Evolutionary conservation across 1,284 basidiomycete genomes (phyloP).

Genomic region (Rhodotorula mucilaginosa): DNA sequence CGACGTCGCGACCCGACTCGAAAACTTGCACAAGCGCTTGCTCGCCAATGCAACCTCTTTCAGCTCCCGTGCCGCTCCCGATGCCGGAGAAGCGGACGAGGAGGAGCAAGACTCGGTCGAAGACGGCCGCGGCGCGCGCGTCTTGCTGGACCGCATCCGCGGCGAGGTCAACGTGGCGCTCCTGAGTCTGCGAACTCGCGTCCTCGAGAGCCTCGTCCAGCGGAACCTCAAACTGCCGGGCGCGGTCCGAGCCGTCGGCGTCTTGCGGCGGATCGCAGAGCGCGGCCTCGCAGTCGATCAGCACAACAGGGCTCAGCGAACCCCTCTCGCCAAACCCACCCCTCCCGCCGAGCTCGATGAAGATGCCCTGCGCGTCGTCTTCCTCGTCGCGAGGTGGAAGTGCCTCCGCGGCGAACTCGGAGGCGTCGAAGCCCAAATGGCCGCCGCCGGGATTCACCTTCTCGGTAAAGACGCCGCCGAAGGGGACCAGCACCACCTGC

Average conservation of each 20-base stretch:
- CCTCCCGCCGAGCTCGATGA: constrained; percentile 54
- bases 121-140: constrained; percentile 60
- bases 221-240: constrained; percentile 77
- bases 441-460: constrained; percentile 51
- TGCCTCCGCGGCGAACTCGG: constrained; percentile 57
- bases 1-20: constrained; percentile 69
- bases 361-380: constrained; percentile 64
- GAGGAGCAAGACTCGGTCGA: too few species aligned
- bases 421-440: constrained; percentile 50
- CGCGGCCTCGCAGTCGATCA: constrained; percentile 18
- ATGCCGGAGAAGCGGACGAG: too few species aligned
- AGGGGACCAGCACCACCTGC: too few species aligned
- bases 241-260: constrained; percentile 80
- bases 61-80: too few species aligned
- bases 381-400: constrained; percentile 62
- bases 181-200: constrained; percentile 56
- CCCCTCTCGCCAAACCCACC: too few species aligned
- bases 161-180: constrained; percentile 61
- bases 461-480: constrained; percentile 42
- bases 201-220: constrained; percentile 75
- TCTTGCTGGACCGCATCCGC: constrained; percentile 69
- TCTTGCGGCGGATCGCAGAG: constrained; percentile 71
- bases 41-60: constrained; percentile 29
- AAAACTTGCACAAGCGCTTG: constrained; percentile 53
- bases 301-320: background rate